A percentile compares a stretch with the other conserved stretches of the same genome.
phyloP scores from a whole-genome alignment of 805 yeast species.

The Candida broadrunensis region DNA sequence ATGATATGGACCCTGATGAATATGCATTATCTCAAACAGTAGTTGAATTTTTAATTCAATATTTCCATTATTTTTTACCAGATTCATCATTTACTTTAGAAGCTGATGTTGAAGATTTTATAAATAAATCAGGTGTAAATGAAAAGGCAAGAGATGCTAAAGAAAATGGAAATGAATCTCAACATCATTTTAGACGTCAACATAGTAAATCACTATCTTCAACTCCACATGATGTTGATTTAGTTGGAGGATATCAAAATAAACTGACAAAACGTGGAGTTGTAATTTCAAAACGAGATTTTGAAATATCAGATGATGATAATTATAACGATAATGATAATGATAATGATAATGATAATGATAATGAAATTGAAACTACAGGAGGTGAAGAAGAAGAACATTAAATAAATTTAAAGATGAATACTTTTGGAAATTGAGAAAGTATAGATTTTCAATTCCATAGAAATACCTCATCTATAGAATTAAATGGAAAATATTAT shows the following conservation, averaged over 20 bases:
- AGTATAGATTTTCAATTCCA: no score
- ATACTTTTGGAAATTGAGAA: no score
- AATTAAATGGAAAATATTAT: no score
- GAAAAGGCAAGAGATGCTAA: not conserved
- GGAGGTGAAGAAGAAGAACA: constrained; percentile 1
- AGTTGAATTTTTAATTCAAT: constrained; percentile 84
- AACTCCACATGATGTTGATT: constrained; percentile 30
- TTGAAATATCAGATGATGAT: constrained; percentile 27
- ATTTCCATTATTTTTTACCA: constrained; percentile 78
- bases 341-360: constrained; percentile 1
- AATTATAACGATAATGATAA: constrained; percentile 4
- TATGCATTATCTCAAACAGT: constrained; percentile 83
- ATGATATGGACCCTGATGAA: constrained; percentile 90
- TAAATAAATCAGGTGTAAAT: not conserved
- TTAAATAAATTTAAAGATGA: no score
- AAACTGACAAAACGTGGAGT: constrained; percentile 39
- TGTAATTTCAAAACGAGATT: constrained; percentile 45
- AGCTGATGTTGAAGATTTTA: not conserved
- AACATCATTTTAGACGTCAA: constrained; percentile 12
- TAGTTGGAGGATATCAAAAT: constrained; percentile 37
- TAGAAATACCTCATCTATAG: no score
- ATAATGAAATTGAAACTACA: not conserved
- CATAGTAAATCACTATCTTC: constrained; percentile 35
- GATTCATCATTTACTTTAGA: constrained; percentile 16
- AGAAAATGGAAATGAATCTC: not conserved